These are phyloP conservation scores for Ilyonectria robusta DNA, from an alignment of 2,329 filamentous ascomycete genomes.

Conservation along the genomic window DNA sequence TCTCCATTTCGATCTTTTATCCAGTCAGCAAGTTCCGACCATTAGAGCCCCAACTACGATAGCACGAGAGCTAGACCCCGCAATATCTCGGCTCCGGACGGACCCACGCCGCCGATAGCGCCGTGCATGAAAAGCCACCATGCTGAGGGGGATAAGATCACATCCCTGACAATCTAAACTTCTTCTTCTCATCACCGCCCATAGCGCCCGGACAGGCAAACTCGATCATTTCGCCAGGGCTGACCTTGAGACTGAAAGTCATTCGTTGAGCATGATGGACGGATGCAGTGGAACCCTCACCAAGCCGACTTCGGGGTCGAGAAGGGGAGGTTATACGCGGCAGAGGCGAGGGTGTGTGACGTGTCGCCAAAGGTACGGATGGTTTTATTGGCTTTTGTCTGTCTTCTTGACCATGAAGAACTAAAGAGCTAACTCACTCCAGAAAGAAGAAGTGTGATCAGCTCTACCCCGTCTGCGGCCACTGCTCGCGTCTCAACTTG, in stretches of 20 bases:
- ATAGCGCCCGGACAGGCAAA: slow-evolving; percentile 6
- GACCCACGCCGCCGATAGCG: slow-evolving; percentile 37
- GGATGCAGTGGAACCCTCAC: not conserved
- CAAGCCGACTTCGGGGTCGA: not conserved
- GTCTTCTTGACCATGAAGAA: not conserved
- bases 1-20: too few species aligned
- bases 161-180: slow-evolving; percentile 14
- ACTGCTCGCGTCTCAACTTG: slow-evolving; percentile 39
- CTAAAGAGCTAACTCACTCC: not conserved
- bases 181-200: slow-evolving; percentile 12
- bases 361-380: slow-evolving; percentile 34
- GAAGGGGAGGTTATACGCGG: slow-evolving; percentile 36
- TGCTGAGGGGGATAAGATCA: not conserved
- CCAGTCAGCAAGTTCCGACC: too few species aligned
- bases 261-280: slow-evolving; percentile 1
- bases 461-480: slow-evolving; percentile 32
- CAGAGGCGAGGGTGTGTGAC: slow-evolving; percentile 41
- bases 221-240: not conserved
- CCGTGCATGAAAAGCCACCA: slow-evolving; percentile 5
- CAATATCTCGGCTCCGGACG: not conserved
- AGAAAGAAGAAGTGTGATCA: slow-evolving; percentile 42
- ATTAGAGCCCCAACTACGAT: too few species aligned
- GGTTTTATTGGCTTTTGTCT: not conserved
- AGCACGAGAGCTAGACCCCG: too few species aligned
- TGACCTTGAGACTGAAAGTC: too few species aligned